phyloP scores from a whole-genome alignment of 495 filamentous ascomycete species.

The Aspergillus nanangensis region DNA sequence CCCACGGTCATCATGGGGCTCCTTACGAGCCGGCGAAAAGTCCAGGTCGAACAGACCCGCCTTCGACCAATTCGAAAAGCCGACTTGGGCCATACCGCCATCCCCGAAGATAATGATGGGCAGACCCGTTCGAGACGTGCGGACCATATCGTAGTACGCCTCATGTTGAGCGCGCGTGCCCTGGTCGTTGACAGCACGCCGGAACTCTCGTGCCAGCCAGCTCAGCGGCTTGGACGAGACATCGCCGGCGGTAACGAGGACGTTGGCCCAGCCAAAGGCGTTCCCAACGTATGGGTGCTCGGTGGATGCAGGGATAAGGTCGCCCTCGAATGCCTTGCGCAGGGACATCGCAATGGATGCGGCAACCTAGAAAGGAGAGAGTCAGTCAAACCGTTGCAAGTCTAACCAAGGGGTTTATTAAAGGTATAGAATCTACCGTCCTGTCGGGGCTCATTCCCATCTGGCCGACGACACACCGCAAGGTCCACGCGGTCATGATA shows the following conservation, averaged over 20 bases:
- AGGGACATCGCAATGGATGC: slow-evolving; percentile 19
- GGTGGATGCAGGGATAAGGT: slow-evolving; percentile 23
- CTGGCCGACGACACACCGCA: slow-evolving; percentile 16
- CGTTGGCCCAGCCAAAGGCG: slow-evolving; percentile 24
- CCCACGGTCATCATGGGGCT: neutral
- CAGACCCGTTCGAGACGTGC: slow-evolving; percentile 13
- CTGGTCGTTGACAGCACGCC: slow-evolving; percentile 35
- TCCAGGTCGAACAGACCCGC: slow-evolving; percentile 40
- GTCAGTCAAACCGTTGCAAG: no score
- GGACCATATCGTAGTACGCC: slow-evolving; percentile 22
- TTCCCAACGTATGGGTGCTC: slow-evolving; percentile 18
- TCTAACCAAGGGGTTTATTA: no score
- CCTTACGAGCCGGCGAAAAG: slow-evolving; percentile 33
- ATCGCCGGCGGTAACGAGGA: slow-evolving; percentile 27
- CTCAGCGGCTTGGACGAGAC: slow-evolving; percentile 35
- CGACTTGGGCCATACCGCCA: slow-evolving; percentile 25
- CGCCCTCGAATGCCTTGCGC: slow-evolving; percentile 20
- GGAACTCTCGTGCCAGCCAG: slow-evolving; percentile 30
- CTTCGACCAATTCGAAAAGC: slow-evolving; percentile 44
- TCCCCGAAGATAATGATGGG: slow-evolving; percentile 32
- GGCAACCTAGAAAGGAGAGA: neutral
- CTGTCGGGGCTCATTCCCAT: slow-evolving; percentile 10
- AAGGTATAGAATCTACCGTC: no score
- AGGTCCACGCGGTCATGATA: slow-evolving; percentile 18
- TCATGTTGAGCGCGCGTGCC: slow-evolving; percentile 39